Base-by-base conservation (phyloP, 2,329 filamentous ascomycete species). In the Tolypocladium inflatum region DNA sequence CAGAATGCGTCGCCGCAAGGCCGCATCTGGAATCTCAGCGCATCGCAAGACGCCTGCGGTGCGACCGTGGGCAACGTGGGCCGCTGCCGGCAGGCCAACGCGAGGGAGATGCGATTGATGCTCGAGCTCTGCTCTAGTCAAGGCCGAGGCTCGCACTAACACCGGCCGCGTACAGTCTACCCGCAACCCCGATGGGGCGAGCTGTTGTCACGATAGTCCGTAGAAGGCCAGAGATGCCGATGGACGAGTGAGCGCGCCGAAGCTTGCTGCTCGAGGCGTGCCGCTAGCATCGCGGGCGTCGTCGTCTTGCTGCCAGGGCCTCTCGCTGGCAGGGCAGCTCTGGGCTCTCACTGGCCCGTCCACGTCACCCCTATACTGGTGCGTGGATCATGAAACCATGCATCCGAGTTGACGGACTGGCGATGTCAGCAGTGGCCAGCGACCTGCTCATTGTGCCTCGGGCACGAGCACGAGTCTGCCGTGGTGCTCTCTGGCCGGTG, bases 281-380 rank as follows among this genome's bases (percentile, higher is more conserved):
- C 48, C 48, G 48, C 48, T 52, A 37, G 48, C 48, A 52, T 52
- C 48, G 30, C 11, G 48, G 19, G 21, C 48, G 30, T 19, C 30
- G 13, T 7, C 26, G 13, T 35, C 5, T 9, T 33, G 7, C 43
- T 48, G 45, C 57, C 55, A 57, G 55, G 43, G 41, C 57, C 45
- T 43, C 23, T 37, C 35, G 35, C 53, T 37, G 39, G 41, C 43
- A 56, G 45, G 54, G 52, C 53, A 35, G 43, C 43, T 54, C 41
- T 43, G 21, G n/a, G 17, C 54, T 41, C 55, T 61, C 57, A 61
- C 55, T 61, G 59, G 59, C 42, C 19, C 48, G 30, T 53, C 11
- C 10, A 5, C 15, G 13, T 30, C 35, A 10, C 21, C 52, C 37
- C 52, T 39, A 21, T 39, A 21, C 21, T 38, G 50, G 23, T 19